Evolutionary conservation across 441 rosid species (phyloP).

Genomic region (Metrosideros polymorpha): DNA sequence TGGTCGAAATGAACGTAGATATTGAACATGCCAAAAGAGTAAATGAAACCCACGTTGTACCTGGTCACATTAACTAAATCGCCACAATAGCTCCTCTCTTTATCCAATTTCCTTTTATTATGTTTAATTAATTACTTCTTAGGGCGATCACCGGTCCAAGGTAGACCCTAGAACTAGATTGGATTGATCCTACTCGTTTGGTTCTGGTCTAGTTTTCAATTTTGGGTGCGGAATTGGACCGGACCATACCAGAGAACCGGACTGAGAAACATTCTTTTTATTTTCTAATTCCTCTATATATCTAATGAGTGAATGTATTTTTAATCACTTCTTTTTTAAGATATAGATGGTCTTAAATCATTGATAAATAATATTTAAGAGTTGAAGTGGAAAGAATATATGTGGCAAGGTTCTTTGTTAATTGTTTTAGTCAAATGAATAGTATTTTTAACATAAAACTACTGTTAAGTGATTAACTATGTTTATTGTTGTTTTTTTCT

Average conservation of each 20-base stretch:
- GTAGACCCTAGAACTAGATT: background rate
- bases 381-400: background rate
- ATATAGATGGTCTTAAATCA: background rate
- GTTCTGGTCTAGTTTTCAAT: too few relatives aligned
- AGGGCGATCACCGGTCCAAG: background rate
- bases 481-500: background rate
- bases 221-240: too few relatives aligned
- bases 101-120: too few relatives aligned
- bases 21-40: background rate
- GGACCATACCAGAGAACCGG: background rate
- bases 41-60: background rate
- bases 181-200: background rate
- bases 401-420: background rate
- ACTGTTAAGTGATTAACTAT: background rate
- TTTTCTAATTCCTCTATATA: background rate
- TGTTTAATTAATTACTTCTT: too few relatives aligned
- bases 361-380: background rate
- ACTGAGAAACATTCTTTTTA: background rate
- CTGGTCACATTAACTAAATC: background rate
- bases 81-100: too few relatives aligned
- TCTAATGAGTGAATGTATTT: background rate
- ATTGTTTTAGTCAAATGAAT: background rate
- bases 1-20: too few relatives aligned
- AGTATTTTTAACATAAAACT: background rate
- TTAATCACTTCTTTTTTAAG: background rate